phyloP scores from a whole-genome alignment of 768 basidiomycete genomes.

The Daedaleopsis sinensis region DNA sequence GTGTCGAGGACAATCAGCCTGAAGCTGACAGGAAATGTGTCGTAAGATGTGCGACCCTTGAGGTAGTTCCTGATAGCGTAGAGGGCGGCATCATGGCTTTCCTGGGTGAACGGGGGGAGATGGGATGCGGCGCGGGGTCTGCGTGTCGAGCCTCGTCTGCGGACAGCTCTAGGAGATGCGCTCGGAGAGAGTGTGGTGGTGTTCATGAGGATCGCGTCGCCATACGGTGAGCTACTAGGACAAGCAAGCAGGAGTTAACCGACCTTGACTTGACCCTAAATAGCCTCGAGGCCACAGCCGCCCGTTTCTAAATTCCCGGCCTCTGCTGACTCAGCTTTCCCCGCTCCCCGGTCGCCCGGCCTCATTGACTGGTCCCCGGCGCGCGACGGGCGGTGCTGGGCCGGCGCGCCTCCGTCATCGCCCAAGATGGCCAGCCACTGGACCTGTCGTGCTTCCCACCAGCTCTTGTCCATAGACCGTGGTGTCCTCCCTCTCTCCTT shows the following conservation, averaged over 20 bases:
- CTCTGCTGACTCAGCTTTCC: slow-evolving; percentile 16
- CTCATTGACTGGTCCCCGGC: neutral
- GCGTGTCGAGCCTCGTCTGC: slow-evolving; percentile 58
- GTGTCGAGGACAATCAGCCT: slow-evolving; percentile 96
- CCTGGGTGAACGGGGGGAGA: slow-evolving; percentile 54
- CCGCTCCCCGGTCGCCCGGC: slow-evolving; percentile 3
- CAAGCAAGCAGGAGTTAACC: slow-evolving; percentile 2
- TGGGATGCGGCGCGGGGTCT: slow-evolving; percentile 61
- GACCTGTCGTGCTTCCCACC: slow-evolving; percentile 18
- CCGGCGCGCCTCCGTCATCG: slow-evolving; percentile 1
- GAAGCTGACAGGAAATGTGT: slow-evolving; percentile 97
- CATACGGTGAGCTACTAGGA: slow-evolving; percentile 22
- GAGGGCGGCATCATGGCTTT: slow-evolving; percentile 72
- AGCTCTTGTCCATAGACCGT: slow-evolving; percentile 4
- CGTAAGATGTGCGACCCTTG: slow-evolving; percentile 86
- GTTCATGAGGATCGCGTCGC: slow-evolving; percentile 38
- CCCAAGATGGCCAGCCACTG: neutral
- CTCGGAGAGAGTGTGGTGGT: slow-evolving; percentile 53
- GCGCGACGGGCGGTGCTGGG: slow-evolving; percentile 8
- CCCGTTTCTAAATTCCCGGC: neutral
- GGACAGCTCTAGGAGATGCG: slow-evolving; percentile 50
- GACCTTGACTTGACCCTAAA: neutral
- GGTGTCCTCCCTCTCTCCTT: slow-evolving; percentile 12
- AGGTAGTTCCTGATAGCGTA: slow-evolving; percentile 78
- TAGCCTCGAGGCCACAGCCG: neutral